phyloP scores from a whole-genome alignment of 1,139 yeast genomes.

The Spencermartinsiella ligniputridi region DNA sequence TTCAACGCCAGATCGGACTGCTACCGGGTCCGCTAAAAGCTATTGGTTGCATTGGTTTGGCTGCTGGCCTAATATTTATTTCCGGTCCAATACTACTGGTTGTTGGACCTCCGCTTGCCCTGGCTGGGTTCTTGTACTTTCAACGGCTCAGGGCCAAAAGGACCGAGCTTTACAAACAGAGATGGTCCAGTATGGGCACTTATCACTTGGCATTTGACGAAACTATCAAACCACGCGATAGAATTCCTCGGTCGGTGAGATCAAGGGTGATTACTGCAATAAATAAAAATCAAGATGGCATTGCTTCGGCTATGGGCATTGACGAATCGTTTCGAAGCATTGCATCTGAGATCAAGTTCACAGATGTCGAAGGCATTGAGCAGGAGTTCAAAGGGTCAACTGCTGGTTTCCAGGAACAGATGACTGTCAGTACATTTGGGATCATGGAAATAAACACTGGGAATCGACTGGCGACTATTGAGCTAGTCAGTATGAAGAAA shows the following conservation, averaged over 20 bases:
- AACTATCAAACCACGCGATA: not conserved
- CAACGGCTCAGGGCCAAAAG: constrained; percentile 17
- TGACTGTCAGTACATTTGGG: constrained; percentile 19
- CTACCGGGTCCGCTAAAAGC: constrained; percentile 12
- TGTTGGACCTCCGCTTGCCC: constrained; percentile 10
- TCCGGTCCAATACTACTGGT: constrained; percentile 11
- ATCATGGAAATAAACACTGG: constrained; percentile 11
- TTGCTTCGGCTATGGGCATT: constrained; percentile 20
- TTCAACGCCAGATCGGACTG: not conserved
- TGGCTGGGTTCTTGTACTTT: constrained; percentile 23
- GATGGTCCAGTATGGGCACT: constrained; percentile 28
- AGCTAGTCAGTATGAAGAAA: constrained; percentile 14
- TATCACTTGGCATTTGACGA: constrained; percentile 22
- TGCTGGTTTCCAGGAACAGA: constrained; percentile 22
- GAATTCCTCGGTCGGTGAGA: constrained; percentile 17
- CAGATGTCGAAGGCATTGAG: constrained; percentile 22
- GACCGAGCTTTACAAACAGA: constrained; percentile 21
- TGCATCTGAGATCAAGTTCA: constrained; percentile 12
- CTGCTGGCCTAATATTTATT: constrained; percentile 11
- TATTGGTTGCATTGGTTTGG: constrained; percentile 9
- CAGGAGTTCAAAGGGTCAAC: constrained; percentile 25
- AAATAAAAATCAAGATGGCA: constrained; percentile 22
- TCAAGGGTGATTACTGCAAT: constrained; percentile 23
- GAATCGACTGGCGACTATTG: constrained; percentile 18
- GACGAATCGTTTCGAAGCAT: constrained; percentile 4